phyloP scores from a whole-genome alignment of 2,329 filamentous ascomycete species.

The Acrocalymma vagum region DNA sequence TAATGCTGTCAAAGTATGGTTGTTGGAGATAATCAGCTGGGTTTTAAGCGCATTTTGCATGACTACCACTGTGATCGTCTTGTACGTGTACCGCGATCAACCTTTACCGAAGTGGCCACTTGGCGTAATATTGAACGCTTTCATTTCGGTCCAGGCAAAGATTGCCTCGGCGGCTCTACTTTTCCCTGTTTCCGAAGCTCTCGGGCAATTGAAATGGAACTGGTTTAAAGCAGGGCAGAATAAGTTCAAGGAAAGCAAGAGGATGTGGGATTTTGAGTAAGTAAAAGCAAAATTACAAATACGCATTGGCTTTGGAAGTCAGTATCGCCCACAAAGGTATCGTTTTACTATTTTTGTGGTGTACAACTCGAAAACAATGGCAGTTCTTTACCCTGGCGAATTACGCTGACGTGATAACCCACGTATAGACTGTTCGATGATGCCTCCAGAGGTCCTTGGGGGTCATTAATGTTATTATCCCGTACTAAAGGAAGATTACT shows the following conservation, averaged over 20 bases:
- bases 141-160: slow-evolving; percentile 24
- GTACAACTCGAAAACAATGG: not conserved
- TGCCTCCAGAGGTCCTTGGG: slow-evolving; percentile 19
- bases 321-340: slow-evolving; percentile 5
- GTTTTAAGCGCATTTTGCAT: slow-evolving; percentile 12
- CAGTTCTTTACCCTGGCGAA: slow-evolving; percentile 1
- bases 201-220: slow-evolving; percentile 38
- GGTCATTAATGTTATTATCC: slow-evolving; percentile 14
- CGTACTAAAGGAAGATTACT: slow-evolving; percentile 16
- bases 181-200: slow-evolving; percentile 30
- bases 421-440: slow-evolving; percentile 10
- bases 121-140: too few species aligned
- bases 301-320: slow-evolving; percentile 1
- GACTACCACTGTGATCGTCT: slow-evolving; percentile 8
- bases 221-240: slow-evolving; percentile 24
- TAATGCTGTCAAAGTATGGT: slow-evolving; percentile 12
- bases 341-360: not conserved
- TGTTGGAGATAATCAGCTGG: slow-evolving; percentile 18
- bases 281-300: not conserved
- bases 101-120: too few species aligned
- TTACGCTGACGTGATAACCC: slow-evolving; percentile 3
- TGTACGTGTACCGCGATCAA: slow-evolving; percentile 7
- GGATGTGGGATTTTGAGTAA: slow-evolving; percentile 40
- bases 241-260: slow-evolving; percentile 18
- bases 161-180: slow-evolving; percentile 28